These are phyloP conservation scores for Crithidia acanthocephali DNA, from an alignment of 208 protist species.

Conservation along the genomic window DNA sequence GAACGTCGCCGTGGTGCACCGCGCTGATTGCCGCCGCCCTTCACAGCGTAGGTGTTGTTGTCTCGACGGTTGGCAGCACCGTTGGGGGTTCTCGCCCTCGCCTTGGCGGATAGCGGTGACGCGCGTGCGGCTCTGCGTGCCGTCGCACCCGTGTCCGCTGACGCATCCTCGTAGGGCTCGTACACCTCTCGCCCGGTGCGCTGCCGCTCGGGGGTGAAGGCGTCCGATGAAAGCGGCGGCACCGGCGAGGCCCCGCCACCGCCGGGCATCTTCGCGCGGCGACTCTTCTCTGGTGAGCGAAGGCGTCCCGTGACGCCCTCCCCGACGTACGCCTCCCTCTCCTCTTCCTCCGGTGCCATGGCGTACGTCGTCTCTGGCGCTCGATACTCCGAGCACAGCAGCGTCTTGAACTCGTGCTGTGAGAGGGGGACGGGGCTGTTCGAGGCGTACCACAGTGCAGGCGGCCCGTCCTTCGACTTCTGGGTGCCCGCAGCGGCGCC, in stretches of 20 bases:
- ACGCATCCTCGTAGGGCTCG: slow-evolving; percentile 20
- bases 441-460: slow-evolving; percentile 30
- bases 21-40: neutral
- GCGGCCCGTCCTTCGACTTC: slow-evolving; percentile 19
- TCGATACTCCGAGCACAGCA: slow-evolving; percentile 67
- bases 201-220: slow-evolving; percentile 1
- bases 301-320: neutral
- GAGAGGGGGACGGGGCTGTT: slow-evolving; percentile 30
- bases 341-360: neutral
- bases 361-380: slow-evolving; percentile 23
- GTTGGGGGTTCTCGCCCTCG: neutral
- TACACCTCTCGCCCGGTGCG: slow-evolving; percentile 9
- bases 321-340: neutral
- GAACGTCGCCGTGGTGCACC: slow-evolving; percentile 5
- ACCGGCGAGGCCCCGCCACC: neutral
- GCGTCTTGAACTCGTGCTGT: slow-evolving; percentile 63
- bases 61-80: neutral
- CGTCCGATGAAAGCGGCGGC: slow-evolving; percentile 1
- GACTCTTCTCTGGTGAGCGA: neutral
- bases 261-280: neutral
- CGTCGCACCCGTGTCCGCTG: neutral
- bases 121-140: neutral
- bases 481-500: neutral
- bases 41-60: neutral
- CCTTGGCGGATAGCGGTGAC: neutral